Evolutionary conservation across 495 filamentous ascomycete genomes (phyloP), one percentile per base, ranked within the genome.

Genomic region (Parathielavia appendiculata): DNA sequence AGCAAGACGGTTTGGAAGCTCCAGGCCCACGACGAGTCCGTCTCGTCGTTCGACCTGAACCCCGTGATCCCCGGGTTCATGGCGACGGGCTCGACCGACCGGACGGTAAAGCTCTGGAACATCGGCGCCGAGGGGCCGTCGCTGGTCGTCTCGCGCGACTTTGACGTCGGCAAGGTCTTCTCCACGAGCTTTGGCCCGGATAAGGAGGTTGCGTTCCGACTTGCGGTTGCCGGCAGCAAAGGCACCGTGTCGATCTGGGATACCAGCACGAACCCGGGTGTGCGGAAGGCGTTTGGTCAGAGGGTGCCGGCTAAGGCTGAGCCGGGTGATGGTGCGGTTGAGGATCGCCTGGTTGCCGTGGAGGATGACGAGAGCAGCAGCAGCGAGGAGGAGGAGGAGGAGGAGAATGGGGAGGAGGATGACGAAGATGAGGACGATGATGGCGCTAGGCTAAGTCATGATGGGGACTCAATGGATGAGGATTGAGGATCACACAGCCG

Each of bases 21-120:
- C 26, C 95, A 97, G 73, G 93, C 93, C 4, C 93, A 99, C 75
- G 91, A 96, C 67, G 85, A 91, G 63, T 88, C 90, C 5, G 79
- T 97, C n/a, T 95, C 92, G 5, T 83, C 90, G n/a, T 96, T 99
- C 66, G 92, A 96, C 69, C 82, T 96, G 71, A 96, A 96, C 73
- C 78, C 86, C 1, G 73, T 82, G 39, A 89, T 99, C 56, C 93
- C 93, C 1, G 93, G 92, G 10, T 96, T 90, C 78, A 77, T 99
- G 64, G 95, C 82, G 5, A 97, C 93, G 9, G 93, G 90, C 1
- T 96, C 91, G 1, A 88, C 86, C 13, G 93, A 97, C 75, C 92
- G 90, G 79, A 85, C 86, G 22, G 90, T 97, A 46, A 99, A 99
- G 80, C 78, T 99, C 45, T 99, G 93, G 93, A 96, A 96, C 69